These are phyloP conservation scores for Heterobasidion irregulare DNA, from an alignment of 1,284 basidiomycete genomes.

Conservation along the genomic window DNA sequence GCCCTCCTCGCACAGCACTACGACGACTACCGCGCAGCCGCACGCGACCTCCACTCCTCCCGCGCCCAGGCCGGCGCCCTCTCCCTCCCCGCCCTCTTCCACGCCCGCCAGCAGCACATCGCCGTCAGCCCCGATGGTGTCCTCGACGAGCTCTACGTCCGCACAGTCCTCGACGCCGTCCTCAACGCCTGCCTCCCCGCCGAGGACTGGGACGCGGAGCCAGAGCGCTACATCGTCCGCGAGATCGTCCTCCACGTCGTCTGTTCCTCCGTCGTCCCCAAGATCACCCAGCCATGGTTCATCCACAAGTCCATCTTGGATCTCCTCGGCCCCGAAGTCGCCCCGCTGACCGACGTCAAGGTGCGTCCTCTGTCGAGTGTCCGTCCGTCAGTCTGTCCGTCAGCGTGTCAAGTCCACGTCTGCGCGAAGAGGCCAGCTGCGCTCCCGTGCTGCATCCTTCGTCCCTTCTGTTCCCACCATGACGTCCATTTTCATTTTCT, in stretches of 20 bases:
- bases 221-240: slow-evolving; percentile 67
- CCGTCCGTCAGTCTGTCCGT: neutral
- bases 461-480: too few relatives aligned
- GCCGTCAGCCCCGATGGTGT: slow-evolving; percentile 55
- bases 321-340: slow-evolving; percentile 39
- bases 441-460: too few relatives aligned
- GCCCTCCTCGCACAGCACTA: slow-evolving; percentile 63
- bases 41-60: slow-evolving; percentile 50
- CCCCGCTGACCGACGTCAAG: slow-evolving; percentile 8
- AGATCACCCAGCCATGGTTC: slow-evolving; percentile 76
- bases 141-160: slow-evolving; percentile 68
- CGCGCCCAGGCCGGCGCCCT: slow-evolving; percentile 60
- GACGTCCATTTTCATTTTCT: too few relatives aligned
- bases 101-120: slow-evolving; percentile 72
- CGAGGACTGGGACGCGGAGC: slow-evolving; percentile 61
- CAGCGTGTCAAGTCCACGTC: too few relatives aligned
- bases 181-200: slow-evolving; percentile 58
- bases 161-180: slow-evolving; percentile 66
- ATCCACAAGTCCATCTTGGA: slow-evolving; percentile 60
- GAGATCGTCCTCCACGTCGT: slow-evolving; percentile 72
- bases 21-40: slow-evolving; percentile 63
- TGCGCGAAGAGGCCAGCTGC: neutral
- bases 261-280: slow-evolving; percentile 55
- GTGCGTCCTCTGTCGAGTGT: slow-evolving; percentile 2
- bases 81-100: slow-evolving; percentile 59